phyloP scores from a whole-genome alignment of 768 basidiomycete genomes.

The Dentipellis fragilis region DNA sequence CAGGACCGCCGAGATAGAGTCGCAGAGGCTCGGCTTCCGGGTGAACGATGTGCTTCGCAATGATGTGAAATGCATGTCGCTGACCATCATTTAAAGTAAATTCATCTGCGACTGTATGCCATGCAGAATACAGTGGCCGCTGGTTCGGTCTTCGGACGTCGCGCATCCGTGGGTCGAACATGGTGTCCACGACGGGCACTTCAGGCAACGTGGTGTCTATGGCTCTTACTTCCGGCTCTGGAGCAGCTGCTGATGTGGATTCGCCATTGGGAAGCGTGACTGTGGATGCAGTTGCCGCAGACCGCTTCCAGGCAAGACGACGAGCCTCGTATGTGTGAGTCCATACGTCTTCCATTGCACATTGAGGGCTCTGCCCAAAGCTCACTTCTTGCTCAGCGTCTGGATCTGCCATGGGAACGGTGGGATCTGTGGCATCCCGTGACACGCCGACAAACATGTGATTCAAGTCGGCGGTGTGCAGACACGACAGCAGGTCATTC shows the following conservation, averaged over 20 bases:
- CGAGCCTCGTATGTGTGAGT: no score
- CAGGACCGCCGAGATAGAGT: constrained; percentile 29
- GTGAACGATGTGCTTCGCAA: constrained; percentile 19
- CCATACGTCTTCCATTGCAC: no score
- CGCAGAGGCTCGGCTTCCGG: constrained; percentile 14
- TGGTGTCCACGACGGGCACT: neutral
- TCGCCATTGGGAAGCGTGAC: neutral
- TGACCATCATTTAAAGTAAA: constrained; percentile 28
- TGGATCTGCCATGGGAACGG: neutral
- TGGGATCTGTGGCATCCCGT: neutral
- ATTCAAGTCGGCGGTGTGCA: neutral
- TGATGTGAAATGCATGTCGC: constrained; percentile 21
- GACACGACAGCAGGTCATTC: neutral
- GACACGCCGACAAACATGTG: neutral
- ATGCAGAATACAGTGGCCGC: neutral
- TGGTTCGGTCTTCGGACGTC: neutral
- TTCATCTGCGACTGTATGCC: neutral
- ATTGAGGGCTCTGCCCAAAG: neutral
- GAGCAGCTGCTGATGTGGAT: no score
- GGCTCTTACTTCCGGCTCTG: no score
- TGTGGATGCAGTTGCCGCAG: neutral
- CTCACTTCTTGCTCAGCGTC: neutral
- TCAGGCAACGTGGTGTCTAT: neutral
- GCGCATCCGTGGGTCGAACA: neutral
- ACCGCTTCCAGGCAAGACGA: no score